Base-by-base conservation (phyloP, 2,329 filamentous ascomycete species). In the Cladophialophora yegresii region DNA sequence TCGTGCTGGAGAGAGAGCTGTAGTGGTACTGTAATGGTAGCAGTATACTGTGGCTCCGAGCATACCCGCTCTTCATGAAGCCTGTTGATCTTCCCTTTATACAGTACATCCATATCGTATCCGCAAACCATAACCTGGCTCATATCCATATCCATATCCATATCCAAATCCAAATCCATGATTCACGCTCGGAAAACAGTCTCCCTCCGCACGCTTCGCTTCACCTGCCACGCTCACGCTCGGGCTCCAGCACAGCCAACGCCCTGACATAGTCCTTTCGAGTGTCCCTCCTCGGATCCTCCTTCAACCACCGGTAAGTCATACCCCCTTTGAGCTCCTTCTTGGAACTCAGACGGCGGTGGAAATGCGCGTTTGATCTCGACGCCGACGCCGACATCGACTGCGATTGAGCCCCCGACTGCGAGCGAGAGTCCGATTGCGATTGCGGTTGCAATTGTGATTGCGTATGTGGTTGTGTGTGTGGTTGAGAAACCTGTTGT, bases 271-370 rank as follows among this genome's bases (percentile, higher is more conserved):
- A 32, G 3, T 30, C 51, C 28, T 33, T 54, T 7, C 28, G 23
- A 12, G 12, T 2, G 28, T 54, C 51, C 51, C 7, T 33, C 9
- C 16, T n/a, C 13, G 51, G 4, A 33, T 54, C 51, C 28, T 54
- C 51, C 28, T 33, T 54, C 28, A 54, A 33, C 51, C 51, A 54
- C 12, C 51, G 51, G 28, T 8, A 8, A 10, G 51, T 54, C 51
- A 54, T 54, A 10, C 28, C 51, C 4, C 47, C 47, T 13, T 50
- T 26, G 47, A 54, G 28, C 1, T 54, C 51, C 28, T 54, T 54
- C 51, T 54, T 54, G 23, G 51, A 30, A 28, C 23, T 33, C 23
- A 54, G 51, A 7, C 28, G 51, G 51, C 28, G 51, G 16, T 54
- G 12, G 51, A 54, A 54, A 8, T 33, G 28, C 13, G 47, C 22